A percentile compares a stretch with the other conserved stretches of the same genome.
Evolutionary conservation across 176 grass and related monocot species (phyloP).

Genomic region (Oropetium thomaeum): DNA sequence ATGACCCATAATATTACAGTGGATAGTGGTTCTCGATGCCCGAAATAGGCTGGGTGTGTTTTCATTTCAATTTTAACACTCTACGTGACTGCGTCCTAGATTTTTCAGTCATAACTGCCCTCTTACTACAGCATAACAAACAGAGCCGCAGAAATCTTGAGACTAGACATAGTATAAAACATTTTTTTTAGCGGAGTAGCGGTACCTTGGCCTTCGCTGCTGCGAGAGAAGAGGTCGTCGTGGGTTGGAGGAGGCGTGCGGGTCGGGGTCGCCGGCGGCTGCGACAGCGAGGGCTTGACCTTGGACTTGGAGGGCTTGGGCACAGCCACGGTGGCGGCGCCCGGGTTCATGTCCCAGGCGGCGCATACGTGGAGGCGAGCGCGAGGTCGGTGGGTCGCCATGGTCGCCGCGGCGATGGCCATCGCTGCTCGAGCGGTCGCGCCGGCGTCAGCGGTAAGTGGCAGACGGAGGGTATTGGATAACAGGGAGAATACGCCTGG

Average conservation of each 20-base stretch:
- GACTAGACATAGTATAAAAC: neutral
- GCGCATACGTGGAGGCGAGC: slow-evolving; percentile 27
- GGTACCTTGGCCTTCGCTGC: slow-evolving; percentile 47
- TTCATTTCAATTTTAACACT: neutral
- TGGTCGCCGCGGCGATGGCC: slow-evolving; percentile 27
- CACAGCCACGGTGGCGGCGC: slow-evolving; percentile 19
- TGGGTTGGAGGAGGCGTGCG: slow-evolving; percentile 32
- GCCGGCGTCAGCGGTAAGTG: neutral
- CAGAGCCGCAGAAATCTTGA: neutral
- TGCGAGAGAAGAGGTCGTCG: slow-evolving; percentile 46
- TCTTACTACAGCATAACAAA: neutral
- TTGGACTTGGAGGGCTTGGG: slow-evolving; percentile 43
- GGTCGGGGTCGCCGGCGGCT: slow-evolving; percentile 12
- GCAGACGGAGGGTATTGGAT: neutral
- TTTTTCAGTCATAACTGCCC: neutral
- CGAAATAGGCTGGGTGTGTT: neutral
- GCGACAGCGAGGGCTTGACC: neutral
- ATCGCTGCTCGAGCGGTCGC: slow-evolving; percentile 17
- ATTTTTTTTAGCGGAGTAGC: no score
- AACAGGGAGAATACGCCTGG: no score
- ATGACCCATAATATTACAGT: neutral
- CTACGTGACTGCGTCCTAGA: neutral
- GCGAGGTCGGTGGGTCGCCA: slow-evolving; percentile 11
- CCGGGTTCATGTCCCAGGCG: slow-evolving; percentile 57
- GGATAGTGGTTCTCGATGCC: no score